These are phyloP conservation scores for Cucurbita argyrosperma DNA, from an alignment of 306 rosid species.

Conservation along the genomic window DNA sequence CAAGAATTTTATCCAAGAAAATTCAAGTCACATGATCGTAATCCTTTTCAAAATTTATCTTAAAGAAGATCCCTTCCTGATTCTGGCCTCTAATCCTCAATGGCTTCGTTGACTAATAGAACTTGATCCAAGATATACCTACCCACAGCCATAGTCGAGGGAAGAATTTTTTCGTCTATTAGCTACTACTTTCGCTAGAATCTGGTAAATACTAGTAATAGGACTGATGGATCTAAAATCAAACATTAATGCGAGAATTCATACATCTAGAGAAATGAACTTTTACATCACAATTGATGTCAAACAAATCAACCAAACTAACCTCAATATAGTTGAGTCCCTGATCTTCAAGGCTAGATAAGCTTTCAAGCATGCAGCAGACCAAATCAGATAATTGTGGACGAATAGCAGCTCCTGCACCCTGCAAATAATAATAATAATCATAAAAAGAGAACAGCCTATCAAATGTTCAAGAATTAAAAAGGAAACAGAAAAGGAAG, in stretches of 20 bases:
- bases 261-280: neutral
- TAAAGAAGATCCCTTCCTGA: no score
- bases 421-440: conserved; percentile 29
- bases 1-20: no score
- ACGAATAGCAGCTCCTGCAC: conserved; percentile 82
- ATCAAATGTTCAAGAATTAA: neutral
- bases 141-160: no score
- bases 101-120: no score
- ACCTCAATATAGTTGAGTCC: conserved; percentile 92
- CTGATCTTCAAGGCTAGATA: conserved; percentile 95
- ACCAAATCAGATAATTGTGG: conserved; percentile 80
- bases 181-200: no score
- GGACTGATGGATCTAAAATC: no score
- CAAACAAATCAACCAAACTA: conserved; percentile 13
- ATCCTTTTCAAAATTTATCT: no score
- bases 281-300: neutral
- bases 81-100: no score
- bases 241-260: neutral
- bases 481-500: neutral
- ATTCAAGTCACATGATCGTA: no score
- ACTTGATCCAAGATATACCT: no score
- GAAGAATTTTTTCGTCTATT: no score
- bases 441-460: neutral
- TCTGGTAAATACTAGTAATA: no score
- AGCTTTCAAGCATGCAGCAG: conserved; percentile 96